Base-by-base conservation (phyloP, 805 yeast species). In the Teunomyces stri region DNA sequence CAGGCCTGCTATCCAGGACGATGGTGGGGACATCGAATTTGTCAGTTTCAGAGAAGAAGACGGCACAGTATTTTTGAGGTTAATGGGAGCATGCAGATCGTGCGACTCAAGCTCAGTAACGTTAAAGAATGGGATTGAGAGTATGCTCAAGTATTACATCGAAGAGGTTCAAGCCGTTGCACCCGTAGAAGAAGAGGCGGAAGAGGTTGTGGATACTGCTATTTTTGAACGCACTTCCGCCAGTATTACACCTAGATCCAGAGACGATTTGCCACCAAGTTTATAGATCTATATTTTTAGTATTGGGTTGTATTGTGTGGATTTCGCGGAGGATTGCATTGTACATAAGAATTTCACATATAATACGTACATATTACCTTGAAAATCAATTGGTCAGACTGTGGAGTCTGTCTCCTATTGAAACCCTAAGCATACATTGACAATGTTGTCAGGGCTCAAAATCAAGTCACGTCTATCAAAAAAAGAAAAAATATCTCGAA, bases 1-100 rank as follows among this genome's bases (percentile, higher is more conserved):
- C 42, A 75, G 86, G 60, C 89, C 89, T 1, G 88, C 89, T 0
- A 75, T 84, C 51, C 87, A 82, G 60, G 89, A 84, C 50, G 89
- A 84, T 57, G 89, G 89, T 40, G 89, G 89, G 4, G 89, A 84
- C 58, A 78, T 84, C 39, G 87, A 82, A 56, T 84, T 82, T 64
- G 81, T 84, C 29, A 69, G 71, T 1, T 83, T 84, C 57, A 54
- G 52, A 15, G 82, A 80, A 51, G 75, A 75, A 6, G 59, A 70
- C 2, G 89, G 89, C 6, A 73, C 77, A 0, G 88, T 83, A 0
- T 74, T 69, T 46, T 71, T 84, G 56, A 77, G 77, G 60, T 70
- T 84, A 44, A 77, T 77, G 61, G 89, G 89, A 28, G 89, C 89
- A 1, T 84, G 89, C 60, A 75, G 87, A 58, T 79, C 86, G n/a